A percentile compares a stretch with the other conserved stretches of the same genome.
phyloP scores from a whole-genome alignment of 2,329 filamentous ascomycete species.

The Gnomoniopsis sp. region DNA sequence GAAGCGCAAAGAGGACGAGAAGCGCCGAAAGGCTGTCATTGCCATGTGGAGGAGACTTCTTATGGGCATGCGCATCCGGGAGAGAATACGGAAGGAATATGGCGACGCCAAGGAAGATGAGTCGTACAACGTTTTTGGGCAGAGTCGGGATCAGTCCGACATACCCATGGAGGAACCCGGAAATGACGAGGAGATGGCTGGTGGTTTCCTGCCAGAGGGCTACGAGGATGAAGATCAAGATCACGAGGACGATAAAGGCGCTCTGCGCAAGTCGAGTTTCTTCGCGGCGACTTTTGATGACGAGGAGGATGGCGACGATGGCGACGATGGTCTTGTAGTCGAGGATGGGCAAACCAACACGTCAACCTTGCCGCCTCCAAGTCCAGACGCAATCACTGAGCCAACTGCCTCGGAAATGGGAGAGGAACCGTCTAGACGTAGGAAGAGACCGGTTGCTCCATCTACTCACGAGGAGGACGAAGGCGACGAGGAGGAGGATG shows the following conservation, averaged over 20 bases:
- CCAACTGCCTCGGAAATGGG: neutral
- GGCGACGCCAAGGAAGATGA: conserved; percentile 50
- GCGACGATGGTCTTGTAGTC: conserved; percentile 29
- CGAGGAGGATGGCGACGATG: conserved; percentile 30
- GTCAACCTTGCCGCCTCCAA: neutral
- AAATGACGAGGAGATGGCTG: conserved; percentile 50
- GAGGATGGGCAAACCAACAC: conserved; percentile 32
- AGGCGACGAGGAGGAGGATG: conserved; percentile 17
- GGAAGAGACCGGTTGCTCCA: conserved; percentile 1
- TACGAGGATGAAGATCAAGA: conserved; percentile 46
- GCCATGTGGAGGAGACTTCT: conserved; percentile 83
- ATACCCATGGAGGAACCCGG: conserved; percentile 18
- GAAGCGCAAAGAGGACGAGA: conserved; percentile 76
- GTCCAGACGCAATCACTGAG: neutral
- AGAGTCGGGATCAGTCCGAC: conserved; percentile 37
- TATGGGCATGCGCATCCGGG: conserved; percentile 77
- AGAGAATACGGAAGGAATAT: conserved; percentile 75
- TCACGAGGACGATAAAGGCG: conserved; percentile 29
- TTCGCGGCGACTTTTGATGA: conserved; percentile 41
- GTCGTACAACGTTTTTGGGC: conserved; percentile 52
- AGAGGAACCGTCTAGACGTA: conserved; percentile 13
- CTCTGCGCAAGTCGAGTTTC: conserved; percentile 38
- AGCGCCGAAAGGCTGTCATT: conserved; percentile 70
- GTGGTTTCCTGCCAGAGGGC: conserved; percentile 59
- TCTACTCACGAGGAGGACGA: conserved; percentile 23